These are phyloP conservation scores for Agaricus subrufescens DNA, from an alignment of 768 basidiomycete genomes.

Conservation along the genomic window DNA sequence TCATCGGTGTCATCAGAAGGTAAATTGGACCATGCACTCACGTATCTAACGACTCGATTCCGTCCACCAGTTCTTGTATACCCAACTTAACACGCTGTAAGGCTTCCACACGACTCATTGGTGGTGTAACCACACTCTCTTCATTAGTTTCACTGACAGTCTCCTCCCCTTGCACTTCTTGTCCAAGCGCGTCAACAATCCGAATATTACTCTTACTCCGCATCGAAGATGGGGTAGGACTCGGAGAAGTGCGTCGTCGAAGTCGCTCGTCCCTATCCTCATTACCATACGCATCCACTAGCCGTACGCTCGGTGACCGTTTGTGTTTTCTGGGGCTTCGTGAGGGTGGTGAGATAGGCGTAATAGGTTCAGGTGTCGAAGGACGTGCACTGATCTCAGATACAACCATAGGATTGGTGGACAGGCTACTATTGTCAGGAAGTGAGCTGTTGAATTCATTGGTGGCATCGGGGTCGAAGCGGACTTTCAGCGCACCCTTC, in stretches of 20 bases:
- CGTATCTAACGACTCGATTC: slow-evolving; percentile 56
- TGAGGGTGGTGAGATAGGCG: slow-evolving; percentile 9
- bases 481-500: slow-evolving; percentile 66
- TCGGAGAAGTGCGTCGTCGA: slow-evolving; percentile 6
- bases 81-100: slow-evolving; percentile 54
- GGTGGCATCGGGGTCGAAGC: slow-evolving; percentile 52
- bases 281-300: slow-evolving; percentile 72
- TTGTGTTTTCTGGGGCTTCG: slow-evolving; percentile 29
- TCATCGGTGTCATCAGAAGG: background rate
- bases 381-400: background rate
- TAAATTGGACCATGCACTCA: slow-evolving; percentile 20
- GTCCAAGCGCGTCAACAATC: slow-evolving; percentile 68
- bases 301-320: slow-evolving; percentile 43
- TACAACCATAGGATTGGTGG: slow-evolving; percentile 18
- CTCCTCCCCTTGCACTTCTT: slow-evolving; percentile 39
- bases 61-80: slow-evolving; percentile 51
- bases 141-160: slow-evolving; percentile 17
- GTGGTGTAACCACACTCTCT: slow-evolving; percentile 10
- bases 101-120: slow-evolving; percentile 43
- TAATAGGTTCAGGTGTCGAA: slow-evolving; percentile 16
- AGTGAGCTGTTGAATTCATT: slow-evolving; percentile 4
- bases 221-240: slow-evolving; percentile 12
- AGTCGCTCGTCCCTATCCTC: slow-evolving; percentile 23
- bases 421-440: slow-evolving; percentile 3
- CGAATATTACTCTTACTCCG: slow-evolving; percentile 42